Base-by-base conservation (phyloP, 176 grass and related monocot genomes). In the Melocanna baccifera region DNA sequence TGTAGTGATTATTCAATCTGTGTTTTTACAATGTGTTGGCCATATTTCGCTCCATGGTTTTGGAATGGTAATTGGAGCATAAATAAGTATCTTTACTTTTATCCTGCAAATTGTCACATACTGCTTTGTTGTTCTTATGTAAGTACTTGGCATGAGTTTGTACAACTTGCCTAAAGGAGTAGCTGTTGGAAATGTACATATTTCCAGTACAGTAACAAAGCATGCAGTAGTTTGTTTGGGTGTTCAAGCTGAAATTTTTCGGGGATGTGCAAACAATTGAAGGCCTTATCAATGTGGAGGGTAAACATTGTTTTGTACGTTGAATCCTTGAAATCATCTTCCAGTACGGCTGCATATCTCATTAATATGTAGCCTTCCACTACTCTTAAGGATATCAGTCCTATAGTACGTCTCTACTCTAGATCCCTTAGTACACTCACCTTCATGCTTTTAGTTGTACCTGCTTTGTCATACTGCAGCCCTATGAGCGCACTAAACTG, bases 221-320 rank as follows among this genome's bases (percentile, higher is more conserved):
- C 50, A 57, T 62, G 23, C 20, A 59, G 11, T 63, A 55, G 62
- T 16, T 37, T 73, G 18, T 75, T 85, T 34, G 28, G 50, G 10
- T 75, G 20, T 80, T 83, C 29, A 88, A 57, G 25, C 20, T 87
- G 39, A 84, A 66, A 16, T 28, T 72, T 12, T 12, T 47, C 80
- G 62, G 1, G 55, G 64, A 28, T 69, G 85, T 34, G 75, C 88
- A 63, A 42, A 12, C 12, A 92, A 72, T 28, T 83, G 68, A 58
- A 97, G 91, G 0, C 91, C 94, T 77, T 53, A 75, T 94, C 65
- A 6, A 97, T 94, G 28, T 89, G 91, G 10, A 94, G 91, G 11
- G 91, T 94, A 32, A 90, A 52, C 72, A 83, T 90, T 37, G 84
- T 92, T 87, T 81, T 90, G 20, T 89, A 93, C 46, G 51, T 58